Evolutionary conservation across 345 rosid genomes (phyloP), one percentile per base, ranked within the genome.

Genomic region (Psidium friedrichsthalianum): DNA sequence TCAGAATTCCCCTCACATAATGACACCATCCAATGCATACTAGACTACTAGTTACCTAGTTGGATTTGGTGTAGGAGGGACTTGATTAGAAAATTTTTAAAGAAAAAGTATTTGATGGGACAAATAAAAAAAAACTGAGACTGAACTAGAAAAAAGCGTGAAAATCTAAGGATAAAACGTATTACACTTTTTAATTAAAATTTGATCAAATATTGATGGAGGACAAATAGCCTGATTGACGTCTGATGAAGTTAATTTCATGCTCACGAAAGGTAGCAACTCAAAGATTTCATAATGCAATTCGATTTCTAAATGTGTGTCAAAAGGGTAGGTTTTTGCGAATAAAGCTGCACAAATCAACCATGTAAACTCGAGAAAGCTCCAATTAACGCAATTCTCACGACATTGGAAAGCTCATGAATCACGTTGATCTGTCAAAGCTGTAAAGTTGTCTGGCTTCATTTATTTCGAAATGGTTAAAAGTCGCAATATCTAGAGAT

Each of bases 91-190:
- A 3, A 15, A 1, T 15, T 29, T 61, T 29, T 61, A 14, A 0
- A 0, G 42, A 2, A 2, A 3, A 29, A 64, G 3, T 20, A 29
- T 0, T 61, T 0, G 1, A 64, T 64, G 5, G 0, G 44, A 64
- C 2, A 64, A 7, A 64, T 64, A 36, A 36, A 64, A 29, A 8
- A 64, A 64, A 32, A 0, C 1, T 0, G 1, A 11, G 1, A 64
- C 6, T 16, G 6, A 32, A 32, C 32, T 1, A 16, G 3, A 32
- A 61, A 61, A 18, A 32, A 4, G 5, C 1, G 1, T 0, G 1
- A 64, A 64, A 32, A 1, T 16, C 32, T 21, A 64, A 64, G 0
- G 76, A 64, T 16, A 22, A 40, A 32, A 16, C 15, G 4, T 64
- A 24, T 0, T 0, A 29, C 3, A 0, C 6, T 7, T 59, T 29